These are phyloP conservation scores for Cryptococcus wingfieldii DNA, from an alignment of 1,284 basidiomycete species.

Conservation along the genomic window DNA sequence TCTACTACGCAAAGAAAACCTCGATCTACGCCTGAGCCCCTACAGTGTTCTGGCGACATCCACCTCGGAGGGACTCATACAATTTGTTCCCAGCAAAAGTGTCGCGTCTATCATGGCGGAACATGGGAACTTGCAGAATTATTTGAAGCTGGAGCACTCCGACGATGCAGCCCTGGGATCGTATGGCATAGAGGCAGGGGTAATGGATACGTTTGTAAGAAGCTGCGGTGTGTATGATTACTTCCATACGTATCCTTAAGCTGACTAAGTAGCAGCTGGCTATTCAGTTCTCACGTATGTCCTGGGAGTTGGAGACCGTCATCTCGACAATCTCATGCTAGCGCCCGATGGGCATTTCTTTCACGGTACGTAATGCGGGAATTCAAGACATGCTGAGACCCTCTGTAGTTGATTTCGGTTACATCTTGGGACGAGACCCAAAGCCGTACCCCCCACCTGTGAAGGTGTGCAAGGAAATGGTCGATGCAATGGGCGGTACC, in stretches of 20 bases:
- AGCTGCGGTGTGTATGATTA: constrained; percentile 75
- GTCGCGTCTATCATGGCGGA: constrained; percentile 90
- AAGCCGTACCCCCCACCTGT: constrained; percentile 98
- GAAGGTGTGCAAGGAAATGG: constrained; percentile 99
- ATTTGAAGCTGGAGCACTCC: constrained; percentile 76
- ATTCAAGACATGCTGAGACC: not conserved
- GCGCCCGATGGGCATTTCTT: constrained; percentile 75
- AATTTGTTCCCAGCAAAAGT: constrained; percentile 92
- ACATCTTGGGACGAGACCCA: constrained; percentile 94
- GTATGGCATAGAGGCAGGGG: constrained; percentile 82
- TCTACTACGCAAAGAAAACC: constrained; percentile 85
- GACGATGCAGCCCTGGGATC: constrained; percentile 89
- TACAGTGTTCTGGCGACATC: constrained; percentile 95
- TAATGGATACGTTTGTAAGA: constrained; percentile 93
- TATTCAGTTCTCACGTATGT: constrained; percentile 98
- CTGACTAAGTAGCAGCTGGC: constrained; percentile 61
- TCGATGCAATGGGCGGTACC: constrained; percentile 98
- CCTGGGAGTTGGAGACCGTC: constrained; percentile 93
- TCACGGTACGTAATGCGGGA: constrained; percentile 32
- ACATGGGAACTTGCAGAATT: constrained; percentile 85
- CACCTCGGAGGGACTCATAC: constrained; percentile 87
- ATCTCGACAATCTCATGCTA: constrained; percentile 91
- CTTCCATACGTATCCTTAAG: not conserved
- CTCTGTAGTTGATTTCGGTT: constrained; percentile 87
- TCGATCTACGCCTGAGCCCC: constrained; percentile 87